These are phyloP conservation scores for Yarrowia alimentaria DNA, from an alignment of 805 yeast genomes.

Conservation along the genomic window DNA sequence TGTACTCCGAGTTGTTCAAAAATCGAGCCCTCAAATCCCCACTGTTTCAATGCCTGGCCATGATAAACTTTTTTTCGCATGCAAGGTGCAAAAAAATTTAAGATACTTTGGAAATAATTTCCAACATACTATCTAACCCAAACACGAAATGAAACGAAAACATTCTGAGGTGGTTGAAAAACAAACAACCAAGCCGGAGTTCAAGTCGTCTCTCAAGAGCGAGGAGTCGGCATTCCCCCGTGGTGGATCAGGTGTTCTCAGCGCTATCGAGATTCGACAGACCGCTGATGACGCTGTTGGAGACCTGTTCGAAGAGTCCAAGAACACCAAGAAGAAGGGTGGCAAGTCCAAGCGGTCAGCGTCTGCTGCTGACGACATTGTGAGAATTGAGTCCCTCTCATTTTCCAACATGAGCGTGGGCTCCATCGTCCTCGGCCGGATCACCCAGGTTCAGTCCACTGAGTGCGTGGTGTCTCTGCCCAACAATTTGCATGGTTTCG, in stretches of 20 bases:
- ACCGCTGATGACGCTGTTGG: constrained; percentile 88
- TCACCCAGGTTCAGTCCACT: constrained; percentile 55
- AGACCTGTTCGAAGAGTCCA: constrained; percentile 50
- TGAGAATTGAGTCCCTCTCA: constrained; percentile 54
- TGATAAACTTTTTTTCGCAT: constrained; percentile 20
- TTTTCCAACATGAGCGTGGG: constrained; percentile 70
- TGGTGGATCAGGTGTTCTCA: constrained; percentile 78
- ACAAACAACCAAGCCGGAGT: constrained; percentile 15
- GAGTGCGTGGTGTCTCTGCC: constrained; percentile 73
- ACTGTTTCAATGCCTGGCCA: too few relatives aligned
- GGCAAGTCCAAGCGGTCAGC: constrained; percentile 34
- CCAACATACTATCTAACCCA: neutral
- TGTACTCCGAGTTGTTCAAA: too few relatives aligned
- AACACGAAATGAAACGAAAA: constrained; percentile 24
- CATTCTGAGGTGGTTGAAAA: constrained; percentile 25
- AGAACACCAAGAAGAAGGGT: constrained; percentile 36
- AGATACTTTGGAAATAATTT: neutral
- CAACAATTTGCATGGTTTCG: constrained; percentile 75
- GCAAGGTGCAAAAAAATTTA: constrained; percentile 23
- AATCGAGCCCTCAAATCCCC: too few relatives aligned
- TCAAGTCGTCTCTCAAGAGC: constrained; percentile 29
- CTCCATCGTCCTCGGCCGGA: constrained; percentile 72
- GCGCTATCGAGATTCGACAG: constrained; percentile 88
- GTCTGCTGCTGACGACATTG: neutral
- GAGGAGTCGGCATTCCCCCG: constrained; percentile 78